These are phyloP conservation scores for Penicillium desertorum DNA, from an alignment of 495 filamentous ascomycete genomes.

Conservation along the genomic window DNA sequence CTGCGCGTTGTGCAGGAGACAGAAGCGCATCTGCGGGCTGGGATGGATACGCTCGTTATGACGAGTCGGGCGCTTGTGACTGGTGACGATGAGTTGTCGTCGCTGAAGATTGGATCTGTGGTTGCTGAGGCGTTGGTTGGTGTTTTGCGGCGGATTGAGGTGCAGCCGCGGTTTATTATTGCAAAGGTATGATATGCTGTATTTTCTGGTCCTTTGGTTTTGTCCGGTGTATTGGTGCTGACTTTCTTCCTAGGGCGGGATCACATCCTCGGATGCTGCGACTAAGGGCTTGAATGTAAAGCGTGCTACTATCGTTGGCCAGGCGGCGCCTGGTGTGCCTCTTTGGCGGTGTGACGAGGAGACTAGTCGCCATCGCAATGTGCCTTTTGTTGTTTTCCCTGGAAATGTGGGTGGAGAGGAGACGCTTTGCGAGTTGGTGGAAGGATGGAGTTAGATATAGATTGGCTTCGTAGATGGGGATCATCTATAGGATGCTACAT, in stretches of 20 bases:
- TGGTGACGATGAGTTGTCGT: slow-evolving; percentile 44
- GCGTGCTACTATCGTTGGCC: slow-evolving; percentile 52
- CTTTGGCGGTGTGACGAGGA: slow-evolving; percentile 55
- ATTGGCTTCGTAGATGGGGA: neutral
- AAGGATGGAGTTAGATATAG: slow-evolving; percentile 34
- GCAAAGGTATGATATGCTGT: slow-evolving; percentile 40
- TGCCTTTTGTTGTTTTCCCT: slow-evolving; percentile 57
- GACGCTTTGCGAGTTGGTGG: slow-evolving; percentile 44
- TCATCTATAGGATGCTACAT: neutral
- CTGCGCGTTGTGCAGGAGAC: slow-evolving; percentile 28
- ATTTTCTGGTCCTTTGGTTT: neutral
- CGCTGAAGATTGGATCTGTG: slow-evolving; percentile 44
- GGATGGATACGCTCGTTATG: slow-evolving; percentile 52
- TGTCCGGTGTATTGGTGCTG: neutral
- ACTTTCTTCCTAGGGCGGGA: slow-evolving; percentile 42
- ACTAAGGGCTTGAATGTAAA: slow-evolving; percentile 54
- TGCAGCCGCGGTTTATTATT: slow-evolving; percentile 53
- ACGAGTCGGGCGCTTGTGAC: slow-evolving; percentile 52
- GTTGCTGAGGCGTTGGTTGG: slow-evolving; percentile 49
- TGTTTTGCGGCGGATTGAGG: slow-evolving; percentile 41
- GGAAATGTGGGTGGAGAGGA: slow-evolving; percentile 55
- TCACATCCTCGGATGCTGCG: slow-evolving; percentile 54
- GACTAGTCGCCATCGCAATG: slow-evolving; percentile 43
- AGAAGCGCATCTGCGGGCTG: slow-evolving; percentile 28
- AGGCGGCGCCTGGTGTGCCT: slow-evolving; percentile 55